Evolutionary conservation across 495 filamentous ascomycete genomes (phyloP), one percentile per base, ranked within the genome.

Genomic region (Tuber umbilicatum): DNA sequence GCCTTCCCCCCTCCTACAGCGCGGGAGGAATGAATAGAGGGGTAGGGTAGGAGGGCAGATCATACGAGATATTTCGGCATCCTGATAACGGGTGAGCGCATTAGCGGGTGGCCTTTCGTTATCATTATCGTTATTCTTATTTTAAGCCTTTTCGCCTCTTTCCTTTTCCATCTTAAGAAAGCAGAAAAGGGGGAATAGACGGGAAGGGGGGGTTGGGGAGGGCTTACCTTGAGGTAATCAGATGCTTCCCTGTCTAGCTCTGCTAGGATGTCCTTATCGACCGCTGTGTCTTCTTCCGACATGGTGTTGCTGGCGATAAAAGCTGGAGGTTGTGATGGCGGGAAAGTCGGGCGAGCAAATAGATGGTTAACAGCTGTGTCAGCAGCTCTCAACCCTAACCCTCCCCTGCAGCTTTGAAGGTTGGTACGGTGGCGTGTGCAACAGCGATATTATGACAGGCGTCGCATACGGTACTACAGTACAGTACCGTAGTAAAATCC

Each of bases 41-140:
- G 50, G 50, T 55, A 27, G 7, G 50, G 55, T 31, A 64, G 55
- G 31, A 35, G 31, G 55, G 55, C 35, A 27, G 14, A 35, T 35
- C 47, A 70, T 81, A 69, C 94, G 92, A 81, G 94, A 92, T 82
- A 98, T 97, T 84, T 98, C 94, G 75, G 93, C 91, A 88, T 98
- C 95, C 92, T 97, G 76, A 38, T 72, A 76, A 64, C 55, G 67
- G 74, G 76, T 77, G 73, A 74, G 71, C 37, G 73, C 40, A 76
- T 74, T 69, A 78, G 74, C 64, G 31, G 68, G 41, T 31, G 72
- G 70, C 67, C 27, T 45, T 47, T 47, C 14, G 40, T 50, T 70
- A 55, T 41, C 21, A 50, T 50, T n/a, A 60, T n/a, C 23, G 12
- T 39, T 12, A 50, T 39, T 55, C 10, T 50, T 69, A n/a, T 71